phyloP scores from a whole-genome alignment of 768 basidiomycete species.

The Lactarius akahatsu region DNA sequence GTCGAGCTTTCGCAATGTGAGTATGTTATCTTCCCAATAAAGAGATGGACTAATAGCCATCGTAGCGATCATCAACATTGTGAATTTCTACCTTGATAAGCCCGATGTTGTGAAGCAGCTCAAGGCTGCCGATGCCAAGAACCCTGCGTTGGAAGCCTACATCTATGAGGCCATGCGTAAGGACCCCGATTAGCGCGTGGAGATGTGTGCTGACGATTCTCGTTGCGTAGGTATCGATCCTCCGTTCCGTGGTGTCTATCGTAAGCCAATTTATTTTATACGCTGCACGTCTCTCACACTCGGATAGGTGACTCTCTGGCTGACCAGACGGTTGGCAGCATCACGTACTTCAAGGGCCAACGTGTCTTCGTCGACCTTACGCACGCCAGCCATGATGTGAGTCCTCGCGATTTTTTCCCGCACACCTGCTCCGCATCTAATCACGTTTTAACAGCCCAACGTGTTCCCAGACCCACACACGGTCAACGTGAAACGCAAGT shows the following conservation, averaged over 20 bases:
- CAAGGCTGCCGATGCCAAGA: slow-evolving; percentile 38
- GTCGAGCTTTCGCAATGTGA: slow-evolving; percentile 70
- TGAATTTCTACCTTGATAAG: slow-evolving; percentile 64
- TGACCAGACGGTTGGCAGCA: slow-evolving; percentile 45
- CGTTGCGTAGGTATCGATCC: slow-evolving; percentile 60
- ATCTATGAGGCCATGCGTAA: slow-evolving; percentile 68
- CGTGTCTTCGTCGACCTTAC: slow-evolving; percentile 63
- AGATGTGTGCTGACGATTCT: slow-evolving; percentile 16
- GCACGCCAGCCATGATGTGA: slow-evolving; percentile 56
- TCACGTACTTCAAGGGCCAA: slow-evolving; percentile 48
- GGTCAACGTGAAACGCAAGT: slow-evolving; percentile 46
- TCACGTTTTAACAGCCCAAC: slow-evolving; percentile 40
- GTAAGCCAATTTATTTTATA: slow-evolving; percentile 39
- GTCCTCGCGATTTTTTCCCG: neutral
- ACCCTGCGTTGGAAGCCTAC: slow-evolving; percentile 51
- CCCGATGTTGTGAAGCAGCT: slow-evolving; percentile 36
- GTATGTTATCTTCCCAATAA: slow-evolving; percentile 22
- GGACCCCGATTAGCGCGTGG: slow-evolving; percentile 34
- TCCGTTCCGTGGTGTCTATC: slow-evolving; percentile 66
- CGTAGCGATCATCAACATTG: slow-evolving; percentile 60
- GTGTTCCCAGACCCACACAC: slow-evolving; percentile 50
- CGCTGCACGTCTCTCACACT: neutral
- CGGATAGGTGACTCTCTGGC: slow-evolving; percentile 47
- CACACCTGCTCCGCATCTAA: slow-evolving; percentile 2
- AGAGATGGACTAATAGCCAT: neutral